phyloP scores from a whole-genome alignment of 495 filamentous ascomycete species.

The Cercophora sp. region DNA sequence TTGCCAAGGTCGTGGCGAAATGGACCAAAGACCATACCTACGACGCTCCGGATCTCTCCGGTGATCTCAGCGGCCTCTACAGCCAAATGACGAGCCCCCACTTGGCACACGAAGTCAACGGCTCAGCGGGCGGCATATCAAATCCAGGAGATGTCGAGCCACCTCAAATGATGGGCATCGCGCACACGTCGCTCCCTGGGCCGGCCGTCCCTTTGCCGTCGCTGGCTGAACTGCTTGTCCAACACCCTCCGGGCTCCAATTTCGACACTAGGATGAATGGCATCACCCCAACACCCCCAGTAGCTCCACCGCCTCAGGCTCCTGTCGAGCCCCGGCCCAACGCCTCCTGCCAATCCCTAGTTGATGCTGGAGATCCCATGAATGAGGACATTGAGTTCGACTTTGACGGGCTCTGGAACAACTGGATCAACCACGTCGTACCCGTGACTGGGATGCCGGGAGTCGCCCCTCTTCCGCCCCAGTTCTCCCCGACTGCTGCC shows the following conservation, averaged over 20 bases:
- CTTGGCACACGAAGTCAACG: conserved; percentile 5
- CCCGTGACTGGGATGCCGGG: conserved; percentile 15
- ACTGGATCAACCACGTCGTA: conserved; percentile 33
- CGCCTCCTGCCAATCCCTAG: conserved; percentile 15
- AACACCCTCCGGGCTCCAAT: conserved; percentile 3
- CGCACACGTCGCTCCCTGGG: conserved; percentile 18
- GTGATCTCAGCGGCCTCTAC: conserved; percentile 33
- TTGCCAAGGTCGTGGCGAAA: conserved; percentile 50
- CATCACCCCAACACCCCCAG: conserved; percentile 8
- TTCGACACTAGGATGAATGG: conserved; percentile 21
- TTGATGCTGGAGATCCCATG: conserved; percentile 16
- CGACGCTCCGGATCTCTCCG: conserved; percentile 37
- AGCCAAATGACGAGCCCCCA: conserved; percentile 12
- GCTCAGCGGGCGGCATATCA: conserved; percentile 1
- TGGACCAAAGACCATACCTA: conserved; percentile 39
- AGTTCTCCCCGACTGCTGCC: conserved; percentile 20
- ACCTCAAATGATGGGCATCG: conserved; percentile 2
- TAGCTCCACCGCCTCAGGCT: background rate
- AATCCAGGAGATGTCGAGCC: conserved; percentile 3
- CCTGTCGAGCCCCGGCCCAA: conserved; percentile 10
- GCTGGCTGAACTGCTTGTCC: conserved; percentile 17
- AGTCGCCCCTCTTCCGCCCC: conserved; percentile 13
- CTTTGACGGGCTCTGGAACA: conserved; percentile 53
- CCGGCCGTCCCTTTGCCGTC: conserved; percentile 15
- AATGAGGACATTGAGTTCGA: conserved; percentile 48